Conservation (phyloP, 2,329 filamentous ascomycete genomes). For the Penicillium frequentans region DNA sequence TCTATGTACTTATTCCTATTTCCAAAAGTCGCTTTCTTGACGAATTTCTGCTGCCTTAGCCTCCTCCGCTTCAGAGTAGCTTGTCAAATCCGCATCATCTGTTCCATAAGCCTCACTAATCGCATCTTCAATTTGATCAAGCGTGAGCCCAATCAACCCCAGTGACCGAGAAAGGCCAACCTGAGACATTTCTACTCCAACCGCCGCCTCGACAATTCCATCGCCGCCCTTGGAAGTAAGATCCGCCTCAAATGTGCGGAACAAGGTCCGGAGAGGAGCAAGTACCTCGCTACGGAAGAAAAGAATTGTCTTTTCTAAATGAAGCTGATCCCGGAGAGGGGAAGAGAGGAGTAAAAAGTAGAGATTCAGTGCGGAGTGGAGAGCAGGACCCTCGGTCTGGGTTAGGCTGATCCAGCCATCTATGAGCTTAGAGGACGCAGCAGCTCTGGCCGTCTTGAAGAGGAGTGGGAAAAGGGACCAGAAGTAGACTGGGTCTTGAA, state of each 20-base stretch:
- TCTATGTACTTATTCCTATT: conserved; percentile 1
- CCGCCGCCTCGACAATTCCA: conserved; percentile 33
- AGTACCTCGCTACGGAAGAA: conserved; percentile 36
- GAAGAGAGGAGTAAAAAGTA: conserved; percentile 58
- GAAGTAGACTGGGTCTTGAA: conserved; percentile 39
- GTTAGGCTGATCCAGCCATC: conserved; percentile 52
- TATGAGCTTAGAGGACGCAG: conserved; percentile 37
- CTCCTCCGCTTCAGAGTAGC: conserved; percentile 32
- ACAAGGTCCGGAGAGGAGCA: conserved; percentile 32
- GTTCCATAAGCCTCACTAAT: conserved; percentile 29
- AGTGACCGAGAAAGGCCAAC: conserved; percentile 38
- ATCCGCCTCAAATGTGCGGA: conserved; percentile 34
- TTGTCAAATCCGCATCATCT: conserved; percentile 27
- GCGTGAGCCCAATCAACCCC: conserved; percentile 30
- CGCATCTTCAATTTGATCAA: conserved; percentile 38
- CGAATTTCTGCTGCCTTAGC: conserved; percentile 28
- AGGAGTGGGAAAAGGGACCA: conserved; percentile 50
- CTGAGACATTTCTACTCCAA: conserved; percentile 36
- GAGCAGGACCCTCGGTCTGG: conserved; percentile 47
- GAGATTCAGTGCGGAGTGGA: conserved; percentile 59
- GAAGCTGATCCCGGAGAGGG: conserved; percentile 47
- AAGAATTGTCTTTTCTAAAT: conserved; percentile 40
- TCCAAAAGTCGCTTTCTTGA: conserved; percentile 21
- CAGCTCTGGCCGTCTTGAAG: conserved; percentile 49
- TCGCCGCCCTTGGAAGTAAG: conserved; percentile 36